phyloP scores from a whole-genome alignment of 2,329 filamentous ascomycete genomes.

The Bipolaris cookei region DNA sequence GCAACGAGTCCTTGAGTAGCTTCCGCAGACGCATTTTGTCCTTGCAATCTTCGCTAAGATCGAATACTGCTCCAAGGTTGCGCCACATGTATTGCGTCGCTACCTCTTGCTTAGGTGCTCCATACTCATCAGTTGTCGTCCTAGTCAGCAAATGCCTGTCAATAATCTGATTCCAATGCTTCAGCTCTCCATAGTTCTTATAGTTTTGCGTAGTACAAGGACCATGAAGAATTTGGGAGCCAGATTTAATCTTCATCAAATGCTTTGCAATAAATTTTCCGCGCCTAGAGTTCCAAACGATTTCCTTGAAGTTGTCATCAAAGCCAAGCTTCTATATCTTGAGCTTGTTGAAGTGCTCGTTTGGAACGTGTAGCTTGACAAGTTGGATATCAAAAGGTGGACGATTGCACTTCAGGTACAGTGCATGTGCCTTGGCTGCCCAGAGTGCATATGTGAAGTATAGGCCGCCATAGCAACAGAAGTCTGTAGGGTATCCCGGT shows the following conservation, averaged over 20 bases:
- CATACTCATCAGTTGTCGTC: neutral
- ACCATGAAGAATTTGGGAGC: neutral
- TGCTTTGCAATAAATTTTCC: neutral
- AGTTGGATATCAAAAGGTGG: neutral
- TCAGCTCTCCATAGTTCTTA: neutral
- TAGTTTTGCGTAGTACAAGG: neutral
- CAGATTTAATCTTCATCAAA: neutral
- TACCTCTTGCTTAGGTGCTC: neutral
- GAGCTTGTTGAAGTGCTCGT: neutral
- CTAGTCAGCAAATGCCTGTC: neutral
- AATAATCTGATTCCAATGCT: neutral
- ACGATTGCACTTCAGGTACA: neutral
- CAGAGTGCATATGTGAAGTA: slow-evolving; percentile 10
- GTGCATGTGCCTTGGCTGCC: neutral
- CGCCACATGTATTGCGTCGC: neutral
- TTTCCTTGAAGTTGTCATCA: neutral
- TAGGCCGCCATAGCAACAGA: neutral
- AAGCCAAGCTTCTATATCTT: neutral
- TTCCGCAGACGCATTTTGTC: too few relatives aligned
- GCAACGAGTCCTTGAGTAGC: too few relatives aligned
- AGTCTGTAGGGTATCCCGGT: neutral
- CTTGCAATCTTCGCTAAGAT: too few relatives aligned
- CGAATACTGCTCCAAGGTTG: neutral
- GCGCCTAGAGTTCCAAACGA: neutral
- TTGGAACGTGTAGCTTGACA: slow-evolving; percentile 2